These are phyloP conservation scores for Akanthomyces dipterigenus DNA, from an alignment of 2,329 filamentous ascomycete species.

Conservation along the genomic window DNA sequence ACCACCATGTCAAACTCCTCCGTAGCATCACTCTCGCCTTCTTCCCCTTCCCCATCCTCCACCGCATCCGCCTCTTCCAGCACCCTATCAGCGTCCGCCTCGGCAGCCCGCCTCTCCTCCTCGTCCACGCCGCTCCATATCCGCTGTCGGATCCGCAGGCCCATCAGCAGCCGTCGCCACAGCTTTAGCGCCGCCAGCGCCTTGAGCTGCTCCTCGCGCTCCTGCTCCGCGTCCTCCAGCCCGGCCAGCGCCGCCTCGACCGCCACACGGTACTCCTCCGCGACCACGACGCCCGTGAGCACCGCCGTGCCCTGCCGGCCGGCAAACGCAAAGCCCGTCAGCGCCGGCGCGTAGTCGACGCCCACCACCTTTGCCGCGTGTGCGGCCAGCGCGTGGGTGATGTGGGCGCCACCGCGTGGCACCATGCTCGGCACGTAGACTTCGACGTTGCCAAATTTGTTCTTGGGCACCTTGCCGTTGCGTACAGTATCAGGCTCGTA, in stretches of 20 bases:
- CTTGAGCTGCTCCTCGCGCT: constrained; percentile 61
- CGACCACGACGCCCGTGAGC: constrained; percentile 69
- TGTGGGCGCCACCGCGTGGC: constrained; percentile 70
- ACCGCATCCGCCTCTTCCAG: constrained; percentile 19
- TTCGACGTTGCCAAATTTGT: constrained; percentile 90
- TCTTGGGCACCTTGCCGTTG: constrained; percentile 73
- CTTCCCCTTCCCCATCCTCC: constrained; percentile 28
- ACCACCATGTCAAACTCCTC: constrained; percentile 37
- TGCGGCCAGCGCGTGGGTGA: constrained; percentile 53
- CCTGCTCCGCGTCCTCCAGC: constrained; percentile 57
- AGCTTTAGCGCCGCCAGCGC: constrained; percentile 68
- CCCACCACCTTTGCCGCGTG: constrained; percentile 69
- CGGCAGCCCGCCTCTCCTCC: constrained; percentile 36
- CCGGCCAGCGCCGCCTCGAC: constrained; percentile 62
- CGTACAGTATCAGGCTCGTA: constrained; percentile 74
- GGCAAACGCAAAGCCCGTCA: constrained; percentile 84
- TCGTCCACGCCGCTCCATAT: constrained; percentile 55
- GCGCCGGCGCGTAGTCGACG: constrained; percentile 81
- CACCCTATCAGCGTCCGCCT: constrained; percentile 23
- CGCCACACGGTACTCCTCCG: constrained; percentile 63
- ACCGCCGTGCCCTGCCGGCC: constrained; percentile 82
- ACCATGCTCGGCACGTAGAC: constrained; percentile 91
- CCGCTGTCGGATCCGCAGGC: constrained; percentile 66
- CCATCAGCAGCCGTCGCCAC: constrained; percentile 63
- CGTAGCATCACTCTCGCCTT: constrained; percentile 34